phyloP scores from a whole-genome alignment of 2,329 filamentous ascomycete species.

The Pseudogymnoascus sp. region DNA sequence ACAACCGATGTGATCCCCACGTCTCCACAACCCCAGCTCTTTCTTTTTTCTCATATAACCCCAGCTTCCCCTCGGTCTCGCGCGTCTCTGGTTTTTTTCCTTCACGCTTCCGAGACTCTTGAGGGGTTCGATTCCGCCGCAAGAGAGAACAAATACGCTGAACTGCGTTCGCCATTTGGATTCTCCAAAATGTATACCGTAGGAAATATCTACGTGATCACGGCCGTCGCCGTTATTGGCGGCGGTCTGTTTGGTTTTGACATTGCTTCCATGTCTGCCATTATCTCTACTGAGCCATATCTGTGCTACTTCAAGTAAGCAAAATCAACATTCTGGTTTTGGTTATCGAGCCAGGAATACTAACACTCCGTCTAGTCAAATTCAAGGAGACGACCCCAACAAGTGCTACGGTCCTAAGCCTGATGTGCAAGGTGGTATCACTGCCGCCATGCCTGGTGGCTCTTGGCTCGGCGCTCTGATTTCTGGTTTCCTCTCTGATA shows the following conservation, averaged over 20 bases:
- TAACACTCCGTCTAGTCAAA: conserved; percentile 41
- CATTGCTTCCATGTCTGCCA: conserved; percentile 51
- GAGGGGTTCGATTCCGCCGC: not conserved
- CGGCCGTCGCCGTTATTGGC: conserved; percentile 28
- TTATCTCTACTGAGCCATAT: conserved; percentile 45
- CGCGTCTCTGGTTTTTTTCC: not conserved
- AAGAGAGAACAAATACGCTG: not conserved
- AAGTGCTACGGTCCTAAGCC: conserved; percentile 45
- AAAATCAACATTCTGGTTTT: conserved; percentile 35
- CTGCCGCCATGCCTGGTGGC: conserved; percentile 62
- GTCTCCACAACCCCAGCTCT: not conserved
- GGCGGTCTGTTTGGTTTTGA: conserved; percentile 37
- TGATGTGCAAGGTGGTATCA: conserved; percentile 54
- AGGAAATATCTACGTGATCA: conserved; percentile 27
- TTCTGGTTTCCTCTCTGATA: conserved; percentile 53
- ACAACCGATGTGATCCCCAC: not conserved
- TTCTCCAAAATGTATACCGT: conserved; percentile 18
- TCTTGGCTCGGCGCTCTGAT: conserved; percentile 58
- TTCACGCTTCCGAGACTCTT: not conserved
- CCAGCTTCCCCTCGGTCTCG: not conserved
- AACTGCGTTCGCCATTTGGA: conserved; percentile 5
- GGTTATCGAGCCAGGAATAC: conserved; percentile 43
- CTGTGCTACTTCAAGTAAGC: conserved; percentile 43
- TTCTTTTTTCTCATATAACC: not conserved
- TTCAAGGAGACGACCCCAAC: conserved; percentile 19